These are phyloP conservation scores for Bacterosira constricta DNA, from an alignment of 108 stramenopile species.

Conservation along the genomic window DNA sequence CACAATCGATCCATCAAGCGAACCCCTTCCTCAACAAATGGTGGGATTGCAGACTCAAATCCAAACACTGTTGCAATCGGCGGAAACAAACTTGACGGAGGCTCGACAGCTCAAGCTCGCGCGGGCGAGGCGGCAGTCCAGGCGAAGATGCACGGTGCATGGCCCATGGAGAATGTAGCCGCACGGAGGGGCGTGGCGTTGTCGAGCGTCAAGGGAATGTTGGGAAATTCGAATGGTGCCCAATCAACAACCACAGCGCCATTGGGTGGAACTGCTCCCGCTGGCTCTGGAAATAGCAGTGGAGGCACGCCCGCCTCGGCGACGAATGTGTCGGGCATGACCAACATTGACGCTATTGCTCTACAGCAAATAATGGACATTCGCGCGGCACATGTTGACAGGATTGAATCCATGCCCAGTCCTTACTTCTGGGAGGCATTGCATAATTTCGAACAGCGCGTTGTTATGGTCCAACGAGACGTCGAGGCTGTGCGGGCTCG, in stretches of 20 bases:
- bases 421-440: slow-evolving; percentile 77
- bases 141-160: slow-evolving; percentile 63
- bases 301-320: slow-evolving; percentile 15
- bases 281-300: no score
- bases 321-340: slow-evolving; percentile 28
- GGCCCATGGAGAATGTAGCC: slow-evolving; percentile 80
- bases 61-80: slow-evolving; percentile 16
- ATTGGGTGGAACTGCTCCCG: no score
- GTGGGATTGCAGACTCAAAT: slow-evolving; percentile 24
- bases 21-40: slow-evolving; percentile 47
- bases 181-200: slow-evolving; percentile 57
- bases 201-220: slow-evolving; percentile 14
- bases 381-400: slow-evolving; percentile 69
- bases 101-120: slow-evolving; percentile 17
- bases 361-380: slow-evolving; percentile 65
- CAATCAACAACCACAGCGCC: background rate
- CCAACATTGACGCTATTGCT: slow-evolving; percentile 32
- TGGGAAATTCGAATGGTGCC: background rate
- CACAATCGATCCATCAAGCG: slow-evolving; percentile 14
- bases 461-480: slow-evolving; percentile 27
- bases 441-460: slow-evolving; percentile 58
- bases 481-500: slow-evolving; percentile 30
- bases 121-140: slow-evolving; percentile 41
- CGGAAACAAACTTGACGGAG: slow-evolving; percentile 23
- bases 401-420: slow-evolving; percentile 73